These are phyloP conservation scores for Coffea eugenioides DNA, from an alignment of 257 asterid species.

Conservation along the genomic window DNA sequence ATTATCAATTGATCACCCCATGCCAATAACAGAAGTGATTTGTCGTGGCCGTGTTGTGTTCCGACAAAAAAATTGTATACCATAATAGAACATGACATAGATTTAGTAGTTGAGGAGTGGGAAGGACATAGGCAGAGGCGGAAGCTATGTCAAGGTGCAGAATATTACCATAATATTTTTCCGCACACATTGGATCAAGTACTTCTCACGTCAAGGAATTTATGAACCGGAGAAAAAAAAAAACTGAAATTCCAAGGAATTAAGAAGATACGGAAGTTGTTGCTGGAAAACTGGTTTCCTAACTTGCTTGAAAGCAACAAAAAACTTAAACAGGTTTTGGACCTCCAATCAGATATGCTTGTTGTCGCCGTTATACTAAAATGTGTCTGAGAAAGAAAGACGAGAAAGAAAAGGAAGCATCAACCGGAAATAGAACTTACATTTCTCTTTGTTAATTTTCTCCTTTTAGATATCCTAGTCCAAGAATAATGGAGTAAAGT, in stretches of 20 bases:
- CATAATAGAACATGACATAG: too few species aligned
- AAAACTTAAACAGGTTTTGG: background rate
- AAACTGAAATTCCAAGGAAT: slow-evolving; percentile 7
- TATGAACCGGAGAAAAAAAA: background rate
- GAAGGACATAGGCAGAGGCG: too few species aligned
- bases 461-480: background rate
- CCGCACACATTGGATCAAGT: background rate
- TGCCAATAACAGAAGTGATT: background rate
- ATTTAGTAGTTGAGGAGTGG: too few species aligned
- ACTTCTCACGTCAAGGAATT: background rate
- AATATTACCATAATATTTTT: background rate
- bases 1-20: background rate
- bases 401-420: background rate
- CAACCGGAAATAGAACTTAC: too few species aligned
- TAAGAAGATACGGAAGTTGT: too few species aligned
- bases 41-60: background rate
- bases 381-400: background rate
- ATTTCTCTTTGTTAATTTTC: background rate
- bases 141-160: background rate
- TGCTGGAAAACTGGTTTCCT: background rate
- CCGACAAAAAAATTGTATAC: background rate
- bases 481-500: background rate
- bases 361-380: slow-evolving; percentile 3
- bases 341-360: background rate
- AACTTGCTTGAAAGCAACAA: too few species aligned